phyloP scores from a whole-genome alignment of 257 asterid species.

The Hygrophila difformis region DNA sequence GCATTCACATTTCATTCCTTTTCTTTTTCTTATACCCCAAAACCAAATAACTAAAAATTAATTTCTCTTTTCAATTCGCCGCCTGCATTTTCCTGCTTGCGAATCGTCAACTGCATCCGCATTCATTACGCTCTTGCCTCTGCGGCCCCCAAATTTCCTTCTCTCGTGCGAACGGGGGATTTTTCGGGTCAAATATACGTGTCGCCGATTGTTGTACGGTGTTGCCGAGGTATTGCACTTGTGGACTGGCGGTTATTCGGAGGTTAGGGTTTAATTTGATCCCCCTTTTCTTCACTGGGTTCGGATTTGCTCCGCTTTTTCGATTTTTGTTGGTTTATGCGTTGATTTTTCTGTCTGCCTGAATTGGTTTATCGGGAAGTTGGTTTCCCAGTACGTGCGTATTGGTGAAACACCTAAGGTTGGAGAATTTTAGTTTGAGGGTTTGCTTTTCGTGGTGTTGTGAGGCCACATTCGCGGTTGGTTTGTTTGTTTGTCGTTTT shows the following conservation, averaged over 20 bases:
- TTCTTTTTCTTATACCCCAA: too few species aligned
- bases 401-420: conserved; percentile 1
- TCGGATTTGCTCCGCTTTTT: conserved; percentile 19
- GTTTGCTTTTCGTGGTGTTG: conserved; percentile 6
- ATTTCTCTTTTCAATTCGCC: conserved; percentile 24
- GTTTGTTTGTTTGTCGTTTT: conserved; percentile 10
- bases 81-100: conserved; percentile 29
- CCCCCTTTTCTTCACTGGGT: conserved; percentile 14
- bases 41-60: too few species aligned
- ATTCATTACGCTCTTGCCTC: conserved; percentile 7
- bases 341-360: background rate
- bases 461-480: conserved; percentile 8
- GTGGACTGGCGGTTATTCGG: conserved; percentile 32
- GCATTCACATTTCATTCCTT: too few species aligned
- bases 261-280: conserved; percentile 45
- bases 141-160: conserved; percentile 1
- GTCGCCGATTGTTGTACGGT: background rate
- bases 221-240: conserved; percentile 7
- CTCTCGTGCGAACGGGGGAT: background rate
- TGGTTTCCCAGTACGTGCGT: conserved; percentile 10
- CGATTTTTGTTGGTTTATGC: background rate
- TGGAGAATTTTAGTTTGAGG: conserved; percentile 19
- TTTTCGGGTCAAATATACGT: background rate
- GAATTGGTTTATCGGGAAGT: conserved; percentile 12
- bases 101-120: conserved; percentile 12